These are phyloP conservation scores for Aspergillus sojae DNA, from an alignment of 2,329 filamentous ascomycete genomes.

Conservation along the genomic window DNA sequence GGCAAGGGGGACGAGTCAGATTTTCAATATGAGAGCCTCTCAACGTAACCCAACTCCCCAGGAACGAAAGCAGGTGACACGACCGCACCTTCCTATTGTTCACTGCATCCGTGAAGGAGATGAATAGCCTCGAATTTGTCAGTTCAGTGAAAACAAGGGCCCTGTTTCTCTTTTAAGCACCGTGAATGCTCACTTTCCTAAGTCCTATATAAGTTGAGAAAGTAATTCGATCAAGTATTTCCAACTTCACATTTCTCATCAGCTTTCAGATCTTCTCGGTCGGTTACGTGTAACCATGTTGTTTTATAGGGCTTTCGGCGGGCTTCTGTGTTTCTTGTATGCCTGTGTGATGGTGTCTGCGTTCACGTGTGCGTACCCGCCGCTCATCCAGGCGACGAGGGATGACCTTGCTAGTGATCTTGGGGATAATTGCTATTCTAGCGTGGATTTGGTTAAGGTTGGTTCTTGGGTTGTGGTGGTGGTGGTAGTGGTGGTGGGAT, in stretches of 20 bases:
- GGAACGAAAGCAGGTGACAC: background rate
- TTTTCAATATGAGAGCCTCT: background rate
- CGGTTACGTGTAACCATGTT: background rate
- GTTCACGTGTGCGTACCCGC: slow-evolving; percentile 29
- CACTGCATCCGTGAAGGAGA: background rate
- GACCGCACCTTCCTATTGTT: background rate
- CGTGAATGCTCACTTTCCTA: background rate
- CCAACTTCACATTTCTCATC: too few species aligned
- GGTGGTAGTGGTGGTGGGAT: background rate
- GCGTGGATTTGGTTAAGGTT: slow-evolving; percentile 58
- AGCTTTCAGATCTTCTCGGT: background rate
- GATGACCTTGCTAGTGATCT: slow-evolving; percentile 56
- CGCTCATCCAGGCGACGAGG: slow-evolving; percentile 54
- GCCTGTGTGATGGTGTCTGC: background rate
- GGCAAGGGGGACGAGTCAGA: background rate
- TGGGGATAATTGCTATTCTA: slow-evolving; percentile 55
- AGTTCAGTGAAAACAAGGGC: background rate
- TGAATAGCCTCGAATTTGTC: background rate
- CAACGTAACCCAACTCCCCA: background rate
- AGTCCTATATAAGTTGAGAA: background rate
- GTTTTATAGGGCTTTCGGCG: background rate
- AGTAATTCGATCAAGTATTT: background rate
- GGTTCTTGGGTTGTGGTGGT: background rate
- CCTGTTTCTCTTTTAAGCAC: background rate
- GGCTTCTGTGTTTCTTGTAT: slow-evolving; percentile 3